Evolutionary conservation across 108 stramenopile species (phyloP).

Genomic region (Pseudonitzschia delicatissima): DNA sequence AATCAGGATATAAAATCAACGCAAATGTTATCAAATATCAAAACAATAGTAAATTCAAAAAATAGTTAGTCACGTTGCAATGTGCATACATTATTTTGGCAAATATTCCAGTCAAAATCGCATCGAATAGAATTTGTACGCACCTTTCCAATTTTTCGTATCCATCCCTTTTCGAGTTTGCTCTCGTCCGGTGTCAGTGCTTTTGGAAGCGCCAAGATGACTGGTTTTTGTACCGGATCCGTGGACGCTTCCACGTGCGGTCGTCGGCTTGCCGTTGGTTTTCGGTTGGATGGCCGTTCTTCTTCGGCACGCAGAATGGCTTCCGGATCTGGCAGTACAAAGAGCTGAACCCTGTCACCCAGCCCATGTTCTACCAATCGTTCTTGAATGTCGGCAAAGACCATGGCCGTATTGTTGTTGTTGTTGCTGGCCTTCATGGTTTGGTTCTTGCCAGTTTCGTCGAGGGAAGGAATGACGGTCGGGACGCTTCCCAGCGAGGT

Average conservation of each 20-base stretch:
- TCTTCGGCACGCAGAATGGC: slow-evolving; percentile 17
- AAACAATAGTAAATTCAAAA: too few species aligned
- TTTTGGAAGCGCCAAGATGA: slow-evolving; percentile 58
- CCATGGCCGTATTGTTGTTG: slow-evolving; percentile 15
- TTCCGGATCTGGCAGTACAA: slow-evolving; percentile 66
- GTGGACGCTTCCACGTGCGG: neutral
- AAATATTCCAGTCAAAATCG: too few species aligned
- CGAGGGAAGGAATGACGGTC: neutral
- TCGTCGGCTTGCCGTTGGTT: neutral
- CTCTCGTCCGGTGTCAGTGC: slow-evolving; percentile 49
- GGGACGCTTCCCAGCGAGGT: neutral
- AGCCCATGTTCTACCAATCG: slow-evolving; percentile 40
- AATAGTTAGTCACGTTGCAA: too few species aligned
- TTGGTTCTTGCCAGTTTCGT: neutral
- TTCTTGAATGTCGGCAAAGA: slow-evolving; percentile 47
- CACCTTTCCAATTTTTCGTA: slow-evolving; percentile 26
- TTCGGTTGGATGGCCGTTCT: neutral
- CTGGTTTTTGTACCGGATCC: slow-evolving; percentile 42
- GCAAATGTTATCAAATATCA: too few species aligned
- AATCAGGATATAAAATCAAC: too few species aligned
- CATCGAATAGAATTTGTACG: too few species aligned
- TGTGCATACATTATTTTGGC: too few species aligned
- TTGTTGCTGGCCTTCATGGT: neutral
- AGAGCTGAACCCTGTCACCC: slow-evolving; percentile 51
- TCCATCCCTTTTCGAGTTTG: slow-evolving; percentile 27